These are phyloP conservation scores for Stellera chamaejasme DNA, from an alignment of 345 rosid species.

Conservation along the genomic window DNA sequence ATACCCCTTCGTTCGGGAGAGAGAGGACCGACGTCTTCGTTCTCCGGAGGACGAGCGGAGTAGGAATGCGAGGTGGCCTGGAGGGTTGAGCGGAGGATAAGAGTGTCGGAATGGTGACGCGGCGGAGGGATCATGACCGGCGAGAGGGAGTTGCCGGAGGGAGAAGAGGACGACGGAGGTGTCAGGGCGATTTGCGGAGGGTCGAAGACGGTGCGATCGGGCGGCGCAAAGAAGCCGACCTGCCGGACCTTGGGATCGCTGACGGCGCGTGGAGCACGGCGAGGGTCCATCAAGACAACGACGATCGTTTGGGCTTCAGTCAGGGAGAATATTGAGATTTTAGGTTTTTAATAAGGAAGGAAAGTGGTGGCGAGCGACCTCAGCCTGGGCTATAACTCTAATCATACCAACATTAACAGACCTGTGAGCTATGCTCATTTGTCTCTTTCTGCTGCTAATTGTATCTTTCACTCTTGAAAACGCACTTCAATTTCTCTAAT, in stretches of 20 bases:
- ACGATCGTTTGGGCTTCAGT: no score
- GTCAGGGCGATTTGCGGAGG: slow-evolving; percentile 35
- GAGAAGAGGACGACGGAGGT: slow-evolving; percentile 27
- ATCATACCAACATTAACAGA: no score
- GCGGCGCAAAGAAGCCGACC: slow-evolving; percentile 71
- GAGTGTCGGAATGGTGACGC: slow-evolving; percentile 45
- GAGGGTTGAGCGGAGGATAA: slow-evolving; percentile 23
- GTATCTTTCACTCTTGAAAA: no score
- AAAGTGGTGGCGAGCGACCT: neutral
- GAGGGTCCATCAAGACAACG: slow-evolving; percentile 47
- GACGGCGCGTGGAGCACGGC: slow-evolving; percentile 63
- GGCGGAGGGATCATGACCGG: slow-evolving; percentile 95
- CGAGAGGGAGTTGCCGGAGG: slow-evolving; percentile 60
- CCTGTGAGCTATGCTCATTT: no score
- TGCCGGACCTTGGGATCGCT: slow-evolving; percentile 84
- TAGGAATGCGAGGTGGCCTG: slow-evolving; percentile 26
- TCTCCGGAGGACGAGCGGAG: slow-evolving; percentile 19
- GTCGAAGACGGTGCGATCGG: slow-evolving; percentile 31
- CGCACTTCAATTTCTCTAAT: no score
- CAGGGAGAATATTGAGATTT: neutral
- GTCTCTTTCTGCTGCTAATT: no score
- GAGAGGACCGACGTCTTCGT: slow-evolving; percentile 25
- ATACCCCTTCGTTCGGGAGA: slow-evolving; percentile 35
- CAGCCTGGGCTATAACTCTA: no score
- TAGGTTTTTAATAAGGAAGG: slow-evolving; percentile 3